A percentile compares a stretch with the other conserved stretches of the same genome.
Evolutionary conservation across 2,329 filamentous ascomycete genomes (phyloP).

Genomic region (Phialocephala subalpina): DNA sequence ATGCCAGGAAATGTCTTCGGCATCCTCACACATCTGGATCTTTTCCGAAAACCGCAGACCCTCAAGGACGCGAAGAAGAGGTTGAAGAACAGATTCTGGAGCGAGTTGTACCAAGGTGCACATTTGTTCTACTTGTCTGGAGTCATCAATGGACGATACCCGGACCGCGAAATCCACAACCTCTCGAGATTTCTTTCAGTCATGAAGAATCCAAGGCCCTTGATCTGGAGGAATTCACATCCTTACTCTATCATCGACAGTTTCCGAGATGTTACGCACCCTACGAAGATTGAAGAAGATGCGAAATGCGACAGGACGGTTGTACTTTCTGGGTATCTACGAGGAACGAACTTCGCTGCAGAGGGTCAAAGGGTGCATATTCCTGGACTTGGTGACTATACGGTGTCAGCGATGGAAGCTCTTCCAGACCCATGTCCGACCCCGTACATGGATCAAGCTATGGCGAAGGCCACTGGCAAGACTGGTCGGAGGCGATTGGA

Average conservation of each 20-base stretch:
- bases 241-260: slow-evolving; percentile 94
- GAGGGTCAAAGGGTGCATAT: slow-evolving; percentile 89
- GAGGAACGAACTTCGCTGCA: slow-evolving; percentile 92
- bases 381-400: slow-evolving; percentile 89
- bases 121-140: slow-evolving; percentile 97
- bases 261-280: slow-evolving; percentile 94
- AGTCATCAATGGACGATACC: slow-evolving; percentile 95
- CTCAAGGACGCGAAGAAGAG: slow-evolving; percentile 95
- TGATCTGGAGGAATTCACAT: slow-evolving; percentile 96
- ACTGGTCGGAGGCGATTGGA: slow-evolving; percentile 81
- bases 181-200: slow-evolving; percentile 93
- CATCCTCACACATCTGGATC: slow-evolving; percentile 92
- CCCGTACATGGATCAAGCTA: slow-evolving; percentile 85
- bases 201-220: slow-evolving; percentile 98
- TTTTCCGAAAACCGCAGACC: slow-evolving; percentile 93
- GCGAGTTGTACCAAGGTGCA: slow-evolving; percentile 93
- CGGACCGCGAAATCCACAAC: slow-evolving; percentile 95
- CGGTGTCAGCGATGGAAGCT: slow-evolving; percentile 82
- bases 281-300: slow-evolving; percentile 88
- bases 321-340: slow-evolving; percentile 90
- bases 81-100: slow-evolving; percentile 95
- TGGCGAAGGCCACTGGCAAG: slow-evolving; percentile 86
- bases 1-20: slow-evolving; percentile 99
- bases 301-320: slow-evolving; percentile 90
- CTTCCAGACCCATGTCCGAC: slow-evolving; percentile 96